Base-by-base conservation (phyloP, 2,329 filamentous ascomycete genomes). In the Zopfia rhizophila region DNA sequence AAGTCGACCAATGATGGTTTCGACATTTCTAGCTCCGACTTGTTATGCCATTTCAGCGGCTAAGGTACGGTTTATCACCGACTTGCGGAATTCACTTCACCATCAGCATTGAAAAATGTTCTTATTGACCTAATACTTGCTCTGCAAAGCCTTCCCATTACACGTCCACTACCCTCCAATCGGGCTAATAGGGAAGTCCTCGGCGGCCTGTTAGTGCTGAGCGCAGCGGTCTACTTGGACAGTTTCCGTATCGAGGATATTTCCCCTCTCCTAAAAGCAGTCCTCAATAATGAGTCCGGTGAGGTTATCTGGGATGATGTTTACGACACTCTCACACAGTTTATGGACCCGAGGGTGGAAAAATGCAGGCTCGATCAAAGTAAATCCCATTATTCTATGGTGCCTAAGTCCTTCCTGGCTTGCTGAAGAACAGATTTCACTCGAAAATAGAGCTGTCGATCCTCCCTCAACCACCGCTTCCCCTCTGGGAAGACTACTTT, bases 311-410 rank as follows among this genome's bases (percentile, higher is more conserved):
- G 52, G 59, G 40, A 55, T 23, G 45, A 35, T 13, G 68, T 72
- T 42, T 71, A 75, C 51, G 41, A 52, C 25, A 64, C 68, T 38
- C 60, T 73, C 38, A 65, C n/a, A n/a, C n/a, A n/a, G n/a, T n/a
- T n/a, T n/a, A n/a, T n/a, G n/a, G n/a, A n/a, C n/a, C n/a, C n/a
- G n/a, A n/a, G n/a, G n/a, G n/a, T n/a, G n/a, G n/a, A n/a, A n/a
- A n/a, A n/a, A n/a, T n/a, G n/a, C n/a, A n/a, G n/a, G n/a, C n/a
- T n/a, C n/a, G n/a, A n/a, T n/a, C n/a, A n/a, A n/a, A n/a, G n/a
- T n/a, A n/a, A n/a, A n/a, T n/a, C n/a, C n/a, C n/a, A n/a, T n/a
- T n/a, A n/a, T n/a, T n/a, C n/a, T n/a, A n/a, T n/a, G n/a, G n/a
- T n/a, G n/a, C n/a, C n/a, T n/a, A n/a, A n/a, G n/a, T n/a, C n/a